Base-by-base conservation (phyloP, 2,329 filamentous ascomycete genomes). In the Basipetospora chlamydospora region DNA sequence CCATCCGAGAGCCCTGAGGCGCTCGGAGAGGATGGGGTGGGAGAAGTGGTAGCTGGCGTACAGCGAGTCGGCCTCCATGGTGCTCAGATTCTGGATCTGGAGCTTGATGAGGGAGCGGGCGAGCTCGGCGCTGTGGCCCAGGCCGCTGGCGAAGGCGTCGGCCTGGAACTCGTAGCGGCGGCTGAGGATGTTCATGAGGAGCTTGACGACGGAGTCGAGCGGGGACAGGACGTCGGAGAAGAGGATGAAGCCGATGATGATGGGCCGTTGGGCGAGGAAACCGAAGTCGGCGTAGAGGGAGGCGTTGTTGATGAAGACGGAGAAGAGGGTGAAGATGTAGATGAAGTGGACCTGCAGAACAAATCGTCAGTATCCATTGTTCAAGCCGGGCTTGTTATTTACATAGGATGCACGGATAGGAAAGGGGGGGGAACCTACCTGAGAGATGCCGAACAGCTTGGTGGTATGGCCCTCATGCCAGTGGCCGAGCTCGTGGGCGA, bases 11-110 rank as follows among this genome's bases (percentile, higher is more conserved):
- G 88, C 90, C 58, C 82, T 84, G 49, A 98, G 68, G 50, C 90
- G 77, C 70, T 98, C 92, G 2, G 87, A 82, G 46, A 98, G 66
- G 46, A 96, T 95, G 1, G 90, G 90, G 61, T 98, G 90, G 17
- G 88, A 95, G 69, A 92, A 95, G 64, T 98, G 87, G 67, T 96
- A 98, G 61, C 80, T 92, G 37, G 90, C 90, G 59, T 93, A 98
- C 72, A 95, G 77, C 81, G 83, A 93, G 61, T 98, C 92, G 20
- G 90, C 90, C 50, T 98, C 90, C 88, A 98, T 96, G 42, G 84
- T 92, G 60, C 85, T 93, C 47, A 98, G 70, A 55, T 98, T 98
- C 66, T 96, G 87, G 51, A 95, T 85, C 62, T 98, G 92, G 36
- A 98, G 80, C 66, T 95, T 95, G 63, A 98, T 86, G 44, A 98